These are phyloP conservation scores for Hortiboletus flavorubellus DNA, from an alignment of 768 basidiomycete species.

Conservation along the genomic window DNA sequence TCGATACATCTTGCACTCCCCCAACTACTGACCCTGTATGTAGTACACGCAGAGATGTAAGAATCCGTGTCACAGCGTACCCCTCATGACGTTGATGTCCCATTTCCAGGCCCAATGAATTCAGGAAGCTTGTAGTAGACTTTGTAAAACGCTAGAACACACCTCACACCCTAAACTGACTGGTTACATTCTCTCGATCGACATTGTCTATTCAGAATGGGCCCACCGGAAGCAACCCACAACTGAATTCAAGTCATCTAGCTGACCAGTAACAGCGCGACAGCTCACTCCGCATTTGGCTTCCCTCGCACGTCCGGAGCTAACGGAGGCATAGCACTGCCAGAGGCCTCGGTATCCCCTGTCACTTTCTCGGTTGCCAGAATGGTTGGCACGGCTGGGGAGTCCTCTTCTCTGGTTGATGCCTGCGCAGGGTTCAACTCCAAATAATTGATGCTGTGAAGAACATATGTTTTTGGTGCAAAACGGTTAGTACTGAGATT, in stretches of 20 bases:
- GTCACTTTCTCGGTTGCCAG: conserved; percentile 2
- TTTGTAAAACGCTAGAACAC: conserved; percentile 22
- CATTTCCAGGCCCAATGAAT: conserved; percentile 49
- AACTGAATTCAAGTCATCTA: not conserved
- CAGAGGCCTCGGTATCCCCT: conserved; percentile 6
- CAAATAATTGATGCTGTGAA: conserved; percentile 24
- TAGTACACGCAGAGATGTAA: conserved; percentile 80
- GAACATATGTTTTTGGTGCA: not conserved
- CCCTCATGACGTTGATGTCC: not conserved
- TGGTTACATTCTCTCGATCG: not conserved
- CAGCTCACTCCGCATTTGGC: not conserved
- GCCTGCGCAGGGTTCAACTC: conserved; percentile 31
- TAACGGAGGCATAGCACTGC: not conserved
- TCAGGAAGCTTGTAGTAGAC: conserved; percentile 39
- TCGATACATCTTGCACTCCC: not conserved
- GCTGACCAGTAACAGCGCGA: not conserved
- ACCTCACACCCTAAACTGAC: not conserved
- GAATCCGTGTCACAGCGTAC: conserved; percentile 5
- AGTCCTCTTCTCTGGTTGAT: conserved; percentile 29
- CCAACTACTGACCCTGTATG: conserved; percentile 3
- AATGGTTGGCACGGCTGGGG: conserved; percentile 18
- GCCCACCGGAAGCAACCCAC: too few relatives aligned
- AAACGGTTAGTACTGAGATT: not conserved
- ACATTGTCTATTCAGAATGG: not conserved
- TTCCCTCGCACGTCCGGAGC: not conserved